Percentiles rank a stretch among this genome's conserved stretches.
These are phyloP conservation scores for Ricinus communis DNA, from an alignment of 345 rosid genomes.

Conservation along the genomic window DNA sequence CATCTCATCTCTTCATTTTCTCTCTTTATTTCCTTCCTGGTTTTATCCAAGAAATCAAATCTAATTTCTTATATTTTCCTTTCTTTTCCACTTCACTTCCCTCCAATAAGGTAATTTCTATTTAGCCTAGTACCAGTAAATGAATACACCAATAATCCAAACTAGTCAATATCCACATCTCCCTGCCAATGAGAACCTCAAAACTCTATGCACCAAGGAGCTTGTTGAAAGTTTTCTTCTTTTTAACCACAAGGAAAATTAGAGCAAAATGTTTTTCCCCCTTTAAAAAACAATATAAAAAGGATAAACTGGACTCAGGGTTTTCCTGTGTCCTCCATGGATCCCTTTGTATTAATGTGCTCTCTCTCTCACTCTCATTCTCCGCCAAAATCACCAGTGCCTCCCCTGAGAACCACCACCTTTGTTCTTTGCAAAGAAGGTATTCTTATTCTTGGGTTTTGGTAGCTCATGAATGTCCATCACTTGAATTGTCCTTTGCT, in stretches of 20 bases:
- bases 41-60: not conserved
- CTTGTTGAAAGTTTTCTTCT: not conserved
- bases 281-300: conserved; percentile 14
- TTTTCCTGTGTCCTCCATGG: not conserved
- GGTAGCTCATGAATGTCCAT: conserved; percentile 98
- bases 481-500: conserved; percentile 97
- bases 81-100: too few relatives aligned
- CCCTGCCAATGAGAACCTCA: conserved; percentile 1
- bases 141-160: not conserved
- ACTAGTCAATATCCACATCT: not conserved
- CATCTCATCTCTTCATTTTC: too few relatives aligned
- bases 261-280: not conserved
- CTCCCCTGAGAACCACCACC: conserved; percentile 85
- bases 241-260: not conserved
- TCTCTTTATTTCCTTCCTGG: too few relatives aligned
- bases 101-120: too few relatives aligned
- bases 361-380: not conserved
- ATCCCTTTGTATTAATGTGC: not conserved
- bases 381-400: conserved; percentile 63
- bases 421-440: conserved; percentile 83
- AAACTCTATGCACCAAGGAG: not conserved
- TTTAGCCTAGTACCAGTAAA: not conserved
- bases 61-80: too few relatives aligned
- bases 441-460: conserved; percentile 90
- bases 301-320: conserved; percentile 7